These are phyloP conservation scores for Apiotrichum veenhuisii DNA, from an alignment of 1,284 basidiomycete genomes.

Conservation along the genomic window DNA sequence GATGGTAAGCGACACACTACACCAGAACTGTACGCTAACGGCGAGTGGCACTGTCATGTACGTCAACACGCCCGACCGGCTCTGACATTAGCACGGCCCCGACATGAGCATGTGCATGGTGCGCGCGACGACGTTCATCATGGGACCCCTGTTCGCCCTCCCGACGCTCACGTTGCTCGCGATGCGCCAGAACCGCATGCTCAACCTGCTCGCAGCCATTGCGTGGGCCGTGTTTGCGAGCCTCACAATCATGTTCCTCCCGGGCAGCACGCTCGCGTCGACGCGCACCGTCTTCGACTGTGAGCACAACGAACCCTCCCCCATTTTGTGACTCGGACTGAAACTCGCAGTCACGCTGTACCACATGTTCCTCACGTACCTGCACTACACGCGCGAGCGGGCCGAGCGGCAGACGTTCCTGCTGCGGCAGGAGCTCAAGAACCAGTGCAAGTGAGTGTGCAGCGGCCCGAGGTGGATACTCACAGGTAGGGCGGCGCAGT, in stretches of 20 bases:
- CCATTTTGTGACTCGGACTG: not conserved
- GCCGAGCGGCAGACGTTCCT: slow-evolving; percentile 54
- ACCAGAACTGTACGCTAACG: not conserved
- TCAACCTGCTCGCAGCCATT: slow-evolving; percentile 60
- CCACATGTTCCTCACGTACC: not conserved
- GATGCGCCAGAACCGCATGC: slow-evolving; percentile 63
- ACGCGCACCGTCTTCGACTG: too few species aligned
- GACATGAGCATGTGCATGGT: too few species aligned
- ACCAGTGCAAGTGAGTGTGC: slow-evolving; percentile 50
- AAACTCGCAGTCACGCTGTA: not conserved
- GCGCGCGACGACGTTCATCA: not conserved
- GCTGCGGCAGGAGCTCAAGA: slow-evolving; percentile 67
- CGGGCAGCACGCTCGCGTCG: not conserved
- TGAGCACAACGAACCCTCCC: not conserved
- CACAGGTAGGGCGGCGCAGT: slow-evolving; percentile 63
- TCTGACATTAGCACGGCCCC: not conserved
- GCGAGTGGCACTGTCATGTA: not conserved
- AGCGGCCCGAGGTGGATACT: too few species aligned
- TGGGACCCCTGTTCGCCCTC: slow-evolving; percentile 50
- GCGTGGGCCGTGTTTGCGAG: slow-evolving; percentile 53
- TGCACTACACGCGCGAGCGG: not conserved
- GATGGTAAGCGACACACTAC: slow-evolving; percentile 20
- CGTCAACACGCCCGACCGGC: not conserved
- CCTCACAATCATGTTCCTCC: not conserved
- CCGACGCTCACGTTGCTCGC: slow-evolving; percentile 75